Base-by-base conservation (phyloP, 2,329 filamentous ascomycete genomes). In the Madurella mycetomatis region DNA sequence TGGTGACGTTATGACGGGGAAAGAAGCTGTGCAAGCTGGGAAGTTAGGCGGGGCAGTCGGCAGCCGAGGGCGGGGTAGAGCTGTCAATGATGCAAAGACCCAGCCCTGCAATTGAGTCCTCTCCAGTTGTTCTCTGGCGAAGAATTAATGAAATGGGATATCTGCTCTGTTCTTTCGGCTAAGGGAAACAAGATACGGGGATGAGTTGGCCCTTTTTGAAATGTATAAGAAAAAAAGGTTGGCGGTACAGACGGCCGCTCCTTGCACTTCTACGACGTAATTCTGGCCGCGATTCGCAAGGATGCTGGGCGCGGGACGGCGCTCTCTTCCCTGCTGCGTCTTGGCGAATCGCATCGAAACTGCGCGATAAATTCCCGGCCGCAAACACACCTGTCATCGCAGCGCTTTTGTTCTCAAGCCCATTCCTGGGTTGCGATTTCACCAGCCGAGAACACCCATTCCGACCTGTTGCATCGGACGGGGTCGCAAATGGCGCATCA, bases 361-460 rank as follows among this genome's bases (percentile, higher is more conserved):
- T 9, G 16, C 25, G 43, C 54, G 54, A 56, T 34, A 52, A 56
- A 52, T 41, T 52, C 49, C 31, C 54, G 54, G 49, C 49, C n/a
- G n/a, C n/a, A n/a, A 25, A 46, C 19, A 16, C 41, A 42, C 41
- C 17, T 41, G 39, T 41, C 16, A 25, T 7, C 25, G 7, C 3
- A 25, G 7, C 7, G 25, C 25, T 25, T 25, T 25, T 25, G 25
- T 4, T 7, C 25, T 25, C 25, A 25, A 25, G 7, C 4, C 25
- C 25, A 25, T 25, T 25, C 4, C 7, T 25, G 25, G 25, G 25
- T 7, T 25, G 25, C 25, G 25, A 25, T 25, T 25, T 25, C 25
- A 25, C 25, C 25, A 25, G 7, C 25, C 25, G 25, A 25, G 25
- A 25, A 25, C 25, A 7, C 25, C 25, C 25, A 25, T 25, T 25